Base-by-base conservation (phyloP, 768 basidiomycete species). In the Boletus reticuloceps region DNA sequence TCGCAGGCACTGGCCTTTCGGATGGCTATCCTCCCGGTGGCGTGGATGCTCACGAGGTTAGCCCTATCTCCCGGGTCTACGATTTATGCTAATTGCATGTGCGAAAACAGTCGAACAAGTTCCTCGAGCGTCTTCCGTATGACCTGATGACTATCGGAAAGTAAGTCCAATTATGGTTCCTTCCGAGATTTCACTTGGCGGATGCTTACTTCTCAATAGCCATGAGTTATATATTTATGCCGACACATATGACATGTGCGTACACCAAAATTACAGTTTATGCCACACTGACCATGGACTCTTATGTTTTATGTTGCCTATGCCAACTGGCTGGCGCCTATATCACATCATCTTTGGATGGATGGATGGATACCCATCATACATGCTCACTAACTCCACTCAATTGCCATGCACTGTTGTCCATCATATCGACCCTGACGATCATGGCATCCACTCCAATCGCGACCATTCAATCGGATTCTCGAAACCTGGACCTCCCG, bases 131-230 rank as follows among this genome's bases (percentile, higher is more conserved):
- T 52, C 75, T 95, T 19, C 87, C 88, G 0, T 95, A 92, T 64
- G 94, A 96, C 64, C 64, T 92, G 3, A 80, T 94, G 66, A 74
- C 90, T 3, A 91, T 94, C 48, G 93, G 94, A 65, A 95, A 94
- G 83, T 86, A 64, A 39, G 88, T 71, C n/a, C 6, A 12, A 22
- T 14, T 9, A 25, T 39, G 8, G 14, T 16, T 34, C 27, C 1
- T 6, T 7, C 29, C 12, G n/a, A 29, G 17, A 12, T 37, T 3
- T 14, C 16, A 20, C 36, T 27, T 31, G 25, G 6, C 17, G 2
- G 20, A 45, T 38, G 27, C 57, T 58, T 25, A 47, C 32, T 27
- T 42, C 37, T 19, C 11, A 16, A 41, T 49, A 88, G 87, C 67
- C 94, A 95, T 60, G 93, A 95, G 72, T 69, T 93, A n/a, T 91